These are phyloP conservation scores for Solanum hybrid DNA, from an alignment of 305 asterid genomes.

Conservation along the genomic window DNA sequence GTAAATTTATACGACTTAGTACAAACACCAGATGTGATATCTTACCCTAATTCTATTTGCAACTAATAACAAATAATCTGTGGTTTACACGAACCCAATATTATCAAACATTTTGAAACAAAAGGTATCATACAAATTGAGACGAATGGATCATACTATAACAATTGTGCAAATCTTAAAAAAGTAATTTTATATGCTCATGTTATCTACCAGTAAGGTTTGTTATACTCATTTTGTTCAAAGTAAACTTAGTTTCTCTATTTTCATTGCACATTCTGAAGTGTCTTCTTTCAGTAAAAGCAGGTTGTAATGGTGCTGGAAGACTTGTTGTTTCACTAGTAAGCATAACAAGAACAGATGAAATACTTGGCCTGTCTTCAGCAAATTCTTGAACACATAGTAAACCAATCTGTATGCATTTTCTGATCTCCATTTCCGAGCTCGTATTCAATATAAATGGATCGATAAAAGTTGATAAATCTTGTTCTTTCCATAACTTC, in stretches of 20 bases:
- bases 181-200: neutral
- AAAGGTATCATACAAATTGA: neutral
- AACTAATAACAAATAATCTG: accelerated
- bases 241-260: neutral
- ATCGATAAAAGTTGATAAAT: neutral
- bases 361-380: conserved; percentile 6
- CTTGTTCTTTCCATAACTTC: conserved; percentile 37
- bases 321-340: neutral
- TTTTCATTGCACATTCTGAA: neutral
- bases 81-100: neutral
- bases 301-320: conserved; percentile 6
- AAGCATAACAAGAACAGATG: conserved; percentile 11
- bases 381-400: conserved; percentile 18
- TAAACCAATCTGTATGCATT: conserved; percentile 12
- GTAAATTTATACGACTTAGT: neutral
- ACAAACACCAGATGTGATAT: neutral
- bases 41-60: neutral
- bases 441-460: neutral
- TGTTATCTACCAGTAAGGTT: neutral
- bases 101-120: neutral
- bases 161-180: neutral
- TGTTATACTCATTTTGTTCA: neutral
- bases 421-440: neutral
- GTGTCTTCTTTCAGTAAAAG: neutral
- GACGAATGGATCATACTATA: neutral